Conservation (phyloP, 306 rosid genomes). For the Castanopsis chinensis region DNA sequence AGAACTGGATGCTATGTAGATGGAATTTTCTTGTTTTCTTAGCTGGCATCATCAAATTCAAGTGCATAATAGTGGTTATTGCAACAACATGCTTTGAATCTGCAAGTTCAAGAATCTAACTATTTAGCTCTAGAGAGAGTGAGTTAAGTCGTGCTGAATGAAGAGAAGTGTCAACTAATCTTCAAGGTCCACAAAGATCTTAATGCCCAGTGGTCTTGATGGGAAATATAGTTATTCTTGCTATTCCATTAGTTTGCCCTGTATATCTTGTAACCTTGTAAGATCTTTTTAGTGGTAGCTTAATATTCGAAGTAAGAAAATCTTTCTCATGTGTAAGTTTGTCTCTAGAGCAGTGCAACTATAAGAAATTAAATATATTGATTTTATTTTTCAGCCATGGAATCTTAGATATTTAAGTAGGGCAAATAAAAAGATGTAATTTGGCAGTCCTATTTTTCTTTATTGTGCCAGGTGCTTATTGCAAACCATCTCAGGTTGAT, state of each 20-base stretch:
- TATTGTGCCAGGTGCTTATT: no score
- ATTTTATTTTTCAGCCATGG: neutral
- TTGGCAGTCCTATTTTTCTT: no score
- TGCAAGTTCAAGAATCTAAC: neutral
- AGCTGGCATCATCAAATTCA: constrained; percentile 23
- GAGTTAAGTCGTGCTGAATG: neutral
- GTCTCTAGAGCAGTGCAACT: neutral
- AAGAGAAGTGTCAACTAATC: neutral
- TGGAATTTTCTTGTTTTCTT: constrained; percentile 26
- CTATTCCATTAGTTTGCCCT: neutral
- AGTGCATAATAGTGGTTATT: constrained; percentile 3
- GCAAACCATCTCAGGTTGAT: no score
- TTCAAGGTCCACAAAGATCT: constrained; percentile 2
- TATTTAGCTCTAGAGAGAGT: neutral
- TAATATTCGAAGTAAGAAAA: neutral
- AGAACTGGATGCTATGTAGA: constrained; percentile 26
- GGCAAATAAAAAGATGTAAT: no score
- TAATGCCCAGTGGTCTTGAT: constrained; percentile 6
- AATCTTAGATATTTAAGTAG: neutral
- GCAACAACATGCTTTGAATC: constrained; percentile 4
- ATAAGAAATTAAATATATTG: neutral
- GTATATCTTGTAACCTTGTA: neutral
- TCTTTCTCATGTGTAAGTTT: constrained; percentile 5
- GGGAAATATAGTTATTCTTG: neutral
- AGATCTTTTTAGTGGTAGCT: neutral